Evolutionary conservation across 768 basidiomycete genomes (phyloP).

Genomic region (Pilatotrama ljubarskyi): DNA sequence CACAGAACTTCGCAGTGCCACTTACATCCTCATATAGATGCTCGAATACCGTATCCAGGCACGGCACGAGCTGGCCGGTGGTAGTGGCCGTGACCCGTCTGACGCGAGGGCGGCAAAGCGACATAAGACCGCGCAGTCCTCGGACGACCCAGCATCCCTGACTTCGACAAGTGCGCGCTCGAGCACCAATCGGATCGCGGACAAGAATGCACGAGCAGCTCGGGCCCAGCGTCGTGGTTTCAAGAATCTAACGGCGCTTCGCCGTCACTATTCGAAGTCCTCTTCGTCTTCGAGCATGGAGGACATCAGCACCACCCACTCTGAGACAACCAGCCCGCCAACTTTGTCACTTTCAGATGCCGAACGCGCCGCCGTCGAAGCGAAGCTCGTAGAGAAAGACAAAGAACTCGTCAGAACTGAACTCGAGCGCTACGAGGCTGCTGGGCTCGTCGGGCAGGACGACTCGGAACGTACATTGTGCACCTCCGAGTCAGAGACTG

Average conservation of each 20-base stretch:
- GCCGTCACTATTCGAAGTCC: background rate
- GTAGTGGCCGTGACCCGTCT: no score
- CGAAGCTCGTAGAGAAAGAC: background rate
- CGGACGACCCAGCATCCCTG: no score
- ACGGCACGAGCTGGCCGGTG: background rate
- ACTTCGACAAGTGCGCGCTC: no score
- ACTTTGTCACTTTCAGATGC: background rate
- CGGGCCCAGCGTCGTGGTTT: background rate
- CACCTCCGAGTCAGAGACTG: no score
- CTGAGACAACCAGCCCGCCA: no score
- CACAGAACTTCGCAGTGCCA: background rate
- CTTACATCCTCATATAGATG: background rate
- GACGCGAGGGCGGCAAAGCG: no score
- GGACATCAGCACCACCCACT: no score
- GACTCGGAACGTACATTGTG: no score
- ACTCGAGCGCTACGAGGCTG: background rate
- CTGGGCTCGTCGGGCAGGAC: no score
- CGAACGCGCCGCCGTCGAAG: background rate
- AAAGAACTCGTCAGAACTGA: background rate
- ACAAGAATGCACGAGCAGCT: background rate
- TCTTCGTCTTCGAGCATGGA: background rate
- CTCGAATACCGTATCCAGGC: background rate
- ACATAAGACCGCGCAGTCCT: no score
- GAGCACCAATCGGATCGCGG: no score
- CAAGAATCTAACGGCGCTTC: background rate